These are phyloP conservation scores for Parmelia sp. DNA, from an alignment of 495 filamentous ascomycete genomes.

Conservation along the genomic window DNA sequence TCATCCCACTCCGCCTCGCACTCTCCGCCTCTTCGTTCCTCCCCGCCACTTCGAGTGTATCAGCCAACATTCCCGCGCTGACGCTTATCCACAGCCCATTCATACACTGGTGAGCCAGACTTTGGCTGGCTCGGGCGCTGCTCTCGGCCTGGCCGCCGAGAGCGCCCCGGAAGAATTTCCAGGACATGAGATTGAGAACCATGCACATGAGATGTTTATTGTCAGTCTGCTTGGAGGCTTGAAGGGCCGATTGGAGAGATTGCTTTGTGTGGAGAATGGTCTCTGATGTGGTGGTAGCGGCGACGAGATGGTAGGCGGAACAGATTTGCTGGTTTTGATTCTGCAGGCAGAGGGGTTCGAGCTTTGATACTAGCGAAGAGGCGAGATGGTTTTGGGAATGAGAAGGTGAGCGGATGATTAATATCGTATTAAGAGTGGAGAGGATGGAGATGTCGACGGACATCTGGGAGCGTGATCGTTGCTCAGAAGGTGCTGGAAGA, in stretches of 20 bases:
- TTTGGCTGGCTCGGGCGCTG: conserved; percentile 65
- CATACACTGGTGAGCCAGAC: conserved; percentile 66
- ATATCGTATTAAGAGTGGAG: conserved; percentile 70
- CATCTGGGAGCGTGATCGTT: conserved; percentile 46
- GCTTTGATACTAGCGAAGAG: conserved; percentile 53
- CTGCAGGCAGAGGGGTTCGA: conserved; percentile 56
- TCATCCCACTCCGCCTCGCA: conserved; percentile 40
- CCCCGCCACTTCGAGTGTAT: conserved; percentile 67
- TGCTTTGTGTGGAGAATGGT: conserved; percentile 70
- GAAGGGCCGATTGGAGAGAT: conserved; percentile 61
- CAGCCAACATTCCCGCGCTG: conserved; percentile 69
- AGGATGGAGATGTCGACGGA: conserved; percentile 68
- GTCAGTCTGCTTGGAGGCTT: conserved; percentile 46
- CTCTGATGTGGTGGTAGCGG: conserved; percentile 48
- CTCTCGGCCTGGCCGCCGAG: conserved; percentile 89
- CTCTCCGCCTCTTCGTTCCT: conserved; percentile 54
- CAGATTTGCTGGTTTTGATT: conserved; percentile 57
- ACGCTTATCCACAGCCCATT: conserved; percentile 83
- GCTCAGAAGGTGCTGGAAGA: conserved; percentile 38
- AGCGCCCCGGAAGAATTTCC: conserved; percentile 75
- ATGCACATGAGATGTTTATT: conserved; percentile 74
- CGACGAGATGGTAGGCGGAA: conserved; percentile 71
- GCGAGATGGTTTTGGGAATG: conserved; percentile 45
- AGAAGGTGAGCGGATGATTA: conserved; percentile 65
- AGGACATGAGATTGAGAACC: conserved; percentile 77